Evolutionary conservation across 1,139 yeast species (phyloP), one percentile per base, ranked within the genome.

Genomic region (Blastobotrys buckinghamii): DNA sequence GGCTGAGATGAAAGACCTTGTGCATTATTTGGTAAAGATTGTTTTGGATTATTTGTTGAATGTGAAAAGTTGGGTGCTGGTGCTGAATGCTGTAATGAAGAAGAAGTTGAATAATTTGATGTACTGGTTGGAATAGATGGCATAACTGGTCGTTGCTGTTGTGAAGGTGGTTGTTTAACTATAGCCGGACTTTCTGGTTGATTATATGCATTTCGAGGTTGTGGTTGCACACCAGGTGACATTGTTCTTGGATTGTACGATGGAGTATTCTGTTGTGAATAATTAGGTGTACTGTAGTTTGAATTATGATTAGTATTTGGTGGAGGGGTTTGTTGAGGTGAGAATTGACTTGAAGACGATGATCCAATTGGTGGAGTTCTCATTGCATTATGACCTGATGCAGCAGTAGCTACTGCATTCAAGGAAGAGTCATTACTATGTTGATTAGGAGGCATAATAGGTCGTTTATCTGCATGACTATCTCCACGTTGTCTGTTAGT

Each of bases 331-430:
- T 34, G 38, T 9, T 19, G 16, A 8, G 39, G 39, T 19, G 39
- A 36, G n/a, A 29, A 29, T 16, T 36, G 39, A 26, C 39, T 27
- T 10, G 24, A 10, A n/a, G n/a, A n/a, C 6, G 22, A 2, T 26
- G 39, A 36, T 16, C 16, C 26, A 6, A 36, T 36, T 36, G 39
- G 39, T 19, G 39, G 39, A 2, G 39, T 36, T 8, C 42, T 30
- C 12, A 26, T 24, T 40, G 44, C 20, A 15, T 15, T 30, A 15
- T 13, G 6, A 8, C 6, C 16, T 15, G 8, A 13, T 29, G 8
- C 24, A 29, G 36, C 44, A 27, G 44, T 2, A 29, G 29, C 26
- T 2, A 16, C 36, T 13, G 36, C 26, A 13, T 27, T 26, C n/a
- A 17, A 10, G 22, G 40, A 7, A 17, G 10, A 5, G 12, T 20